A percentile compares a stretch with the other conserved stretches of the same genome.
These are phyloP conservation scores for Nicotiana benthamiana DNA, from an alignment of 257 asterid species.

Conservation along the genomic window DNA sequence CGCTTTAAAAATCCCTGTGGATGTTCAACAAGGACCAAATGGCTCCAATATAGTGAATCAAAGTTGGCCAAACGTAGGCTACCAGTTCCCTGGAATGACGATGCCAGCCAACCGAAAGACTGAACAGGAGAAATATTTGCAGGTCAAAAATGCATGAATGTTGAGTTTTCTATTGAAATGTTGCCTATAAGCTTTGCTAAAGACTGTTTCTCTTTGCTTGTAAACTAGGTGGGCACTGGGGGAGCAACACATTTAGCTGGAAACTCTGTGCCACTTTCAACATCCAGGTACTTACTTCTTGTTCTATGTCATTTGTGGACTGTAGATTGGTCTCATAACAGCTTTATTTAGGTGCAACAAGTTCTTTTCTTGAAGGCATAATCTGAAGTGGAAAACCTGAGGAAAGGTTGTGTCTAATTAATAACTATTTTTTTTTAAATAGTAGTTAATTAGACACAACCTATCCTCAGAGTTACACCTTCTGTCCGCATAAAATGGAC, in stretches of 20 bases:
- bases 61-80: constrained; percentile 58
- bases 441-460: not conserved
- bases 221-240: constrained; percentile 53
- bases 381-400: not conserved
- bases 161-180: not conserved
- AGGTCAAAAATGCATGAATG: constrained; percentile 33
- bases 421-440: no score
- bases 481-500: not conserved
- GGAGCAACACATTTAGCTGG: constrained; percentile 45
- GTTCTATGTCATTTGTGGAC: not conserved
- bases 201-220: constrained; percentile 10
- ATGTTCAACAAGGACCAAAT: constrained; percentile 42
- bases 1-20: constrained; percentile 34
- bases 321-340: not conserved
- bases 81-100: constrained; percentile 63
- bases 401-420: not conserved
- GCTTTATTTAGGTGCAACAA: not conserved
- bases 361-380: not conserved
- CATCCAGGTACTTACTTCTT: constrained; percentile 40
- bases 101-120: constrained; percentile 50
- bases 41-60: constrained; percentile 49
- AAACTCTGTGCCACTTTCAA: constrained; percentile 41
- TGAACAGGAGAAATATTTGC: constrained; percentile 47
- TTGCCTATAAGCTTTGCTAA: not conserved
- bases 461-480: not conserved